phyloP scores from a whole-genome alignment of 2,329 filamentous ascomycete genomes.

The Colletotrichum sp. region DNA sequence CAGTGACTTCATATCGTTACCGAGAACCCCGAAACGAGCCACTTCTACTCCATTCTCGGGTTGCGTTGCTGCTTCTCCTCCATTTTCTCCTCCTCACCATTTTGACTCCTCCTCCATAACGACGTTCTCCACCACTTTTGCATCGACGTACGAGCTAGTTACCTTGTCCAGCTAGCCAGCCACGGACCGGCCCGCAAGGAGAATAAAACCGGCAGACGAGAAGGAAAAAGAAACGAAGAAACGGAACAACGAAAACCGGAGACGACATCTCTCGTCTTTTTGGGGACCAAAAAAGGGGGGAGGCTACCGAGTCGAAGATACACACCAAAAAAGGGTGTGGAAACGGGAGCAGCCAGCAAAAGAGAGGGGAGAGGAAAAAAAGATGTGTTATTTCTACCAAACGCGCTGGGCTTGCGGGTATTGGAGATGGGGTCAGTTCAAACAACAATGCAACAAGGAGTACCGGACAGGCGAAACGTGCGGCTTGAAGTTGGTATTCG shows the following conservation, averaged over 20 bases:
- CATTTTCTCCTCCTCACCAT: neutral
- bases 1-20: slow-evolving; percentile 16
- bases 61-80: slow-evolving; percentile 1
- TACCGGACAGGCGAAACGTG: slow-evolving; percentile 97
- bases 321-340: neutral
- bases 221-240: neutral
- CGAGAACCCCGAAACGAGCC: slow-evolving; percentile 16
- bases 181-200: slow-evolving; percentile 12
- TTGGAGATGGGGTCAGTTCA: slow-evolving; percentile 95
- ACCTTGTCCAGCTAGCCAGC: slow-evolving; percentile 5
- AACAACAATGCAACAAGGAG: slow-evolving; percentile 91
- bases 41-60: slow-evolving; percentile 14
- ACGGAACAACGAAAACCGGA: neutral
- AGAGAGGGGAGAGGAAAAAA: neutral
- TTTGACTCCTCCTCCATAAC: slow-evolving; percentile 3
- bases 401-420: slow-evolving; percentile 85
- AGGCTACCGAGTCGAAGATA: neutral
- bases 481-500: slow-evolving; percentile 87
- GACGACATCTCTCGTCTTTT: neutral
- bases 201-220: neutral
- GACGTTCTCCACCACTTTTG: slow-evolving; percentile 11
- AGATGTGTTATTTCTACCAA: slow-evolving; percentile 97
- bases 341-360: neutral
- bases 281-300: neutral
- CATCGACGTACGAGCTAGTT: neutral